A percentile compares a stretch with the other conserved stretches of the same genome.
phyloP scores from a whole-genome alignment of 371 early-diverging fungal species.

The Coemansia sp. region DNA sequence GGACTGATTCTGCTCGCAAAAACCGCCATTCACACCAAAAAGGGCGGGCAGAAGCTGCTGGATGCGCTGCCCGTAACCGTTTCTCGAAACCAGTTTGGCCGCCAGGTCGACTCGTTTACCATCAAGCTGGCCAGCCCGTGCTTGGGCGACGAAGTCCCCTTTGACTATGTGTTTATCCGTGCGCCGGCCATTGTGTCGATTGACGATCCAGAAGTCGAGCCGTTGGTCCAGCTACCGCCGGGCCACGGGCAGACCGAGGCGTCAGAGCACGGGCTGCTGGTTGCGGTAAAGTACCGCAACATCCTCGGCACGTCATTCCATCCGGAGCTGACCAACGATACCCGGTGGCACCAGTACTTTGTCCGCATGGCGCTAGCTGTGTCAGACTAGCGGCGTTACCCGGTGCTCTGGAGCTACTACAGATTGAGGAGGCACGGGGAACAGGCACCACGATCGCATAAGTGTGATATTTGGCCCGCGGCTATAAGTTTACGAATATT shows the following conservation, averaged over 20 bases:
- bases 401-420: too few species aligned
- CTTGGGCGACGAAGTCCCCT: slow-evolving; percentile 53
- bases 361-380: slow-evolving; percentile 38
- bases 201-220: slow-evolving; percentile 66
- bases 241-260: slow-evolving; percentile 38
- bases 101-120: slow-evolving; percentile 87
- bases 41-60: slow-evolving; percentile 82
- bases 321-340: slow-evolving; percentile 88
- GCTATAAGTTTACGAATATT: too few species aligned
- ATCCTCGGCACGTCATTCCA: slow-evolving; percentile 94
- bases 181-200: slow-evolving; percentile 86
- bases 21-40: slow-evolving; percentile 71
- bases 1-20: slow-evolving; percentile 91
- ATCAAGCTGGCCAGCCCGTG: slow-evolving; percentile 66
- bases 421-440: too few species aligned
- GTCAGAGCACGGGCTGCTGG: slow-evolving; percentile 59
- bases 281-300: slow-evolving; percentile 85
- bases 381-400: too few species aligned
- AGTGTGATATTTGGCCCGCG: too few species aligned
- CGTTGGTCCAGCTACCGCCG: slow-evolving; percentile 57
- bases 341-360: slow-evolving; percentile 87
- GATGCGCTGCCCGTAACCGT: slow-evolving; percentile 83
- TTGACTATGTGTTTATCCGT: slow-evolving; percentile 91
- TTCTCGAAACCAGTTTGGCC: slow-evolving; percentile 91
- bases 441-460: background rate